Evolutionary conservation across 1,139 yeast genomes (phyloP), one percentile per base, ranked within the genome.

Genomic region (Candida labiduridarum): DNA sequence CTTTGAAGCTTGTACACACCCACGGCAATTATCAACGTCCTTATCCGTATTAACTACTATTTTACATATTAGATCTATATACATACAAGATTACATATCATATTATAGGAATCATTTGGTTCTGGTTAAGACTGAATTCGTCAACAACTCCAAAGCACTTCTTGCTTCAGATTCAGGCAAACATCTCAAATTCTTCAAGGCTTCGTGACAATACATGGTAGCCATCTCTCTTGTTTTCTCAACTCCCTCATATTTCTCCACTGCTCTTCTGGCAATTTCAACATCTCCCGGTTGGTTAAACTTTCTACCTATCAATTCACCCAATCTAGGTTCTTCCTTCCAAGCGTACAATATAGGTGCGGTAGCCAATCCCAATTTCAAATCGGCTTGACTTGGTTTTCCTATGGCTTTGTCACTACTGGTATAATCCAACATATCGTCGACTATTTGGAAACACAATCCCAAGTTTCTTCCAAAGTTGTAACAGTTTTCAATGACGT

Each of bases 281-380:
- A 92, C 87, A 65, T 94, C 99, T 2, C 96, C 96, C 0, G 85
- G 83, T 54, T 82, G 73, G 48, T 80, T 77, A 67, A 94, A 95
- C 67, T 92, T 90, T 55, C 99, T 81, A 35, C 83, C 84, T 59
- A 94, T 91, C 64, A 92, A 71, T 31, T 83, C 85, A 1, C 97
- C 98, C 49, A 94, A 74, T 54, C 85, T 88, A 0, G 97, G 96
- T 60, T 82, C 84, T 64, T 87, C 83, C 62, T 82, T 84, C 99
- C 99, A 94, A 1, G 99, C 98, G 70, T 80, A 94, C 50, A 94
- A 74, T 4, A 94, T 92, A 2, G 99, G 99, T 0, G 98, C 98
- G 1, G 99, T 94, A 1, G 98, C 98, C 56, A 94, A 78, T 0
- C 99, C 99, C 45, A 94, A 77, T 66, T 92, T 85, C 59, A 94